Evolutionary conservation across 2,329 filamentous ascomycete genomes (phyloP).

Genomic region (Pseudocercospora pini-densiflorae): DNA sequence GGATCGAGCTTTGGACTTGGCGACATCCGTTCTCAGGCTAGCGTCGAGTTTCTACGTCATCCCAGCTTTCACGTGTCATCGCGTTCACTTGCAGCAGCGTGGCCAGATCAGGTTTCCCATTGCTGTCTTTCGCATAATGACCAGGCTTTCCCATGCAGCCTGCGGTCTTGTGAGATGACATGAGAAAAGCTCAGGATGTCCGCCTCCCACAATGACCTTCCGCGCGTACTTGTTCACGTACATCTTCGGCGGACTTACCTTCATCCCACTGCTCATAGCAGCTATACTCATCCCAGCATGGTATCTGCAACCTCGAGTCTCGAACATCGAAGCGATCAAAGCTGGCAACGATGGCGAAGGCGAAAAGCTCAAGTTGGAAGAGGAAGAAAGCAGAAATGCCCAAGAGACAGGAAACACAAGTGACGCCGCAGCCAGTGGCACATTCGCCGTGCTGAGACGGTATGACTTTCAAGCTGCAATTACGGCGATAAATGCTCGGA

Average conservation of each 20-base stretch:
- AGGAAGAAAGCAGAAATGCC: slow-evolving; percentile 17
- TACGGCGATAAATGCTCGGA: slow-evolving; percentile 33
- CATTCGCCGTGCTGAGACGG: slow-evolving; percentile 39
- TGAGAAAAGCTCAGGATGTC: background rate
- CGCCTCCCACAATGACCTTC: slow-evolving; percentile 42
- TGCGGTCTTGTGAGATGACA: background rate
- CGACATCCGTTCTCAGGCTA: background rate
- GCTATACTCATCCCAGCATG: slow-evolving; percentile 69
- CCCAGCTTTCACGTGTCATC: slow-evolving; percentile 1
- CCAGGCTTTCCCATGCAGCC: slow-evolving; percentile 2
- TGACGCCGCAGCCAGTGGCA: slow-evolving; percentile 36
- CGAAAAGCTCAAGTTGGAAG: slow-evolving; percentile 13
- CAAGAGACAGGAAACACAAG: slow-evolving; percentile 14
- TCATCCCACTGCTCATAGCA: slow-evolving; percentile 73
- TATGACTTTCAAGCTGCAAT: slow-evolving; percentile 40
- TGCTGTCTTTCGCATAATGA: background rate
- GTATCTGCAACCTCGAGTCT: slow-evolving; percentile 58
- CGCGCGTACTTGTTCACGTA: slow-evolving; percentile 72
- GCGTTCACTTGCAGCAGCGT: background rate
- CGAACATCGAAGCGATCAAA: slow-evolving; percentile 8
- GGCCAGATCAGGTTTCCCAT: slow-evolving; percentile 5
- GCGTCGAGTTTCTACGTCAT: background rate
- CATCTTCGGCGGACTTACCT: slow-evolving; percentile 84
- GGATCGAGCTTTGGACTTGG: background rate
- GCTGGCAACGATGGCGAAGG: slow-evolving; percentile 12